A percentile compares a stretch with the other conserved stretches of the same genome.
Evolutionary conservation across 2,329 filamentous ascomycete genomes (phyloP).

Genomic region (Leptographium lundbergii): DNA sequence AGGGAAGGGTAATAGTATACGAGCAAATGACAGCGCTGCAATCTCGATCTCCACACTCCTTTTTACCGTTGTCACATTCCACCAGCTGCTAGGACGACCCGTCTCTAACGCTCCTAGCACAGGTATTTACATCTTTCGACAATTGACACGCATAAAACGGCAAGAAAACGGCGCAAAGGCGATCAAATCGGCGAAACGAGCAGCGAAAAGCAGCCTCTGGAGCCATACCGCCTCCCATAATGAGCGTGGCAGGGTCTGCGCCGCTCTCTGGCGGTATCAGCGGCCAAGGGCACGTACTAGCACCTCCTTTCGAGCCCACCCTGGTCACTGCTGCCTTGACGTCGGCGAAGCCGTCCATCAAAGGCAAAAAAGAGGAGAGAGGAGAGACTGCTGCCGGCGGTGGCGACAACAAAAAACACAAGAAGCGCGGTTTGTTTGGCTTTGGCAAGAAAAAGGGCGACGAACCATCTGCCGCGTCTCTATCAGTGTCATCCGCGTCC

Average conservation of each 20-base stretch:
- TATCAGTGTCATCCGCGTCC: background rate
- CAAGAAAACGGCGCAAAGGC: background rate
- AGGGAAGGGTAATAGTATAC: background rate
- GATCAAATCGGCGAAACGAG: background rate
- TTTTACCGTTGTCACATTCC: background rate
- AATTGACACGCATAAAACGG: background rate
- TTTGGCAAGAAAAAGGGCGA: constrained; percentile 30
- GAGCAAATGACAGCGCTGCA: background rate
- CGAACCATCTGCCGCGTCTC: background rate
- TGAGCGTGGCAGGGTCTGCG: constrained; percentile 11
- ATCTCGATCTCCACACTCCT: background rate
- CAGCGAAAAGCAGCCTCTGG: background rate
- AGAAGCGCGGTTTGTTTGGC: constrained; percentile 20
- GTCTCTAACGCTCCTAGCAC: background rate
- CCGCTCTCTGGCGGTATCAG: constrained; percentile 4
- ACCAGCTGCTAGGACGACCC: background rate
- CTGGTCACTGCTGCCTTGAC: background rate
- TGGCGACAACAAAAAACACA: constrained; percentile 19
- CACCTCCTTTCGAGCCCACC: constrained; percentile 11
- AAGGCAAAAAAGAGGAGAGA: background rate
- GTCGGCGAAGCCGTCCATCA: background rate
- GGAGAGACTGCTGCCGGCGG: background rate
- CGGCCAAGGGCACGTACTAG: constrained; percentile 7
- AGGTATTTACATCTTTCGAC: background rate
- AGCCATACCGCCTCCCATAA: background rate